phyloP scores from a whole-genome alignment of 306 rosid genomes.

The peach (Prunus persica) region DNA sequence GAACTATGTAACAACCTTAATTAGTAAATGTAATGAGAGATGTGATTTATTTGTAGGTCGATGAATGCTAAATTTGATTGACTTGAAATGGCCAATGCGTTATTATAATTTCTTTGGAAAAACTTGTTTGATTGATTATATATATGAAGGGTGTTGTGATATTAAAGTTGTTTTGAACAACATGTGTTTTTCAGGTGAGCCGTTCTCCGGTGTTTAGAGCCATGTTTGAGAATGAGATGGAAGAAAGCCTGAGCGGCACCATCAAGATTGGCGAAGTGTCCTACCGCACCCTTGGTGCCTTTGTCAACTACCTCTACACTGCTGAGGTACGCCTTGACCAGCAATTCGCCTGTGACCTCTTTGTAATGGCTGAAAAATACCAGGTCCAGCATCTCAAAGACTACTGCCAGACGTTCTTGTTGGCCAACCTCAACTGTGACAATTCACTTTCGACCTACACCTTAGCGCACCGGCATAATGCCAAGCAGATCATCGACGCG shows the following conservation, averaged over 20 bases:
- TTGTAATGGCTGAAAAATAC: conserved; percentile 59
- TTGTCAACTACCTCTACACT: conserved; percentile 69
- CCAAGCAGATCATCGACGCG: conserved; percentile 39
- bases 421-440: conserved; percentile 57
- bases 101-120: no score
- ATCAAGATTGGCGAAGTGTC: conserved; percentile 65
- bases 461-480: conserved; percentile 64
- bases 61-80: no score
- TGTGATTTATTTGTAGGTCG: no score
- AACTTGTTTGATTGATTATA: no score
- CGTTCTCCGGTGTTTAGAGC: conserved; percentile 87
- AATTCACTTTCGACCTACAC: conserved; percentile 49
- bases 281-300: conserved; percentile 50
- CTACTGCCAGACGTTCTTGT: conserved; percentile 58
- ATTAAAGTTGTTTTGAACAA: not conserved
- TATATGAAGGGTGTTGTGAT: no score
- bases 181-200: conserved; percentile 36
- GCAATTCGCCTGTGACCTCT: conserved; percentile 56
- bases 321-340: conserved; percentile 65
- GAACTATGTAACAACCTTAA: no score
- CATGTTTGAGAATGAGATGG: conserved; percentile 56
- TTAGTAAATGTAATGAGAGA: no score
- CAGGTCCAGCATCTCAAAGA: conserved; percentile 67
- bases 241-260: conserved; percentile 68
- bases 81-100: no score